Conservation (phyloP, 257 asterid species). For the Cordia subcordata region DNA sequence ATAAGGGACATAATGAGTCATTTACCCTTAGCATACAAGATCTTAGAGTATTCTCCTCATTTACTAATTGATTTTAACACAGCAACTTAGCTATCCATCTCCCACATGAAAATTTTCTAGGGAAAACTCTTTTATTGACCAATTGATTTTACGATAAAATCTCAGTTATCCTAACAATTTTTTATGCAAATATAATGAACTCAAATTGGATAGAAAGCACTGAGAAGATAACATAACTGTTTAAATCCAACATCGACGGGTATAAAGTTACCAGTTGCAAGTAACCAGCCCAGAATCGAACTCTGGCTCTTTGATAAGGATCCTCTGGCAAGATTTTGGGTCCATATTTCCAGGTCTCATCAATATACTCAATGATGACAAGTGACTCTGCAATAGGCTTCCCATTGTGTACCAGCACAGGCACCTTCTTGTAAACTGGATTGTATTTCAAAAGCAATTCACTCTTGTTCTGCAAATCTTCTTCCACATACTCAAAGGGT, state of each 20-base stretch:
- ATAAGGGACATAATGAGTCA: too few species aligned
- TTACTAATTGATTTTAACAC: too few species aligned
- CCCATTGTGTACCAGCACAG: conserved; percentile 38
- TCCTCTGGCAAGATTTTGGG: conserved; percentile 31
- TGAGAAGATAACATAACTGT: too few species aligned
- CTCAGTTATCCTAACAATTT: neutral
- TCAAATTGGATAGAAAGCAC: too few species aligned
- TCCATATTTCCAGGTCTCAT: conserved; percentile 30
- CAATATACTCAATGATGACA: conserved; percentile 36
- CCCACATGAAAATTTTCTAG: too few species aligned
- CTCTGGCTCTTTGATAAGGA: conserved; percentile 30
- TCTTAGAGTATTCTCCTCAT: too few species aligned
- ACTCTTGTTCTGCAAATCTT: conserved; percentile 35
- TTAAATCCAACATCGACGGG: neutral
- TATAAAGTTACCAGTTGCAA: conserved; percentile 26
- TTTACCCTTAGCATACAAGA: too few species aligned
- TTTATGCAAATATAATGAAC: too few species aligned
- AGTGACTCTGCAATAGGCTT: conserved; percentile 27
- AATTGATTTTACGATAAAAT: too few species aligned
- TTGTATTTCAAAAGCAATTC: conserved; percentile 25
- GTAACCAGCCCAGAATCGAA: conserved; percentile 36
- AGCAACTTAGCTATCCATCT: too few species aligned
- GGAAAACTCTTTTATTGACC: too few species aligned
- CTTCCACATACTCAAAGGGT: conserved; percentile 35
- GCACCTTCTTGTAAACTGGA: conserved; percentile 39